Evolutionary conservation across 345 rosid species (phyloP), one percentile per base, ranked within the genome.

Genomic region (Hirschfeldia incana): DNA sequence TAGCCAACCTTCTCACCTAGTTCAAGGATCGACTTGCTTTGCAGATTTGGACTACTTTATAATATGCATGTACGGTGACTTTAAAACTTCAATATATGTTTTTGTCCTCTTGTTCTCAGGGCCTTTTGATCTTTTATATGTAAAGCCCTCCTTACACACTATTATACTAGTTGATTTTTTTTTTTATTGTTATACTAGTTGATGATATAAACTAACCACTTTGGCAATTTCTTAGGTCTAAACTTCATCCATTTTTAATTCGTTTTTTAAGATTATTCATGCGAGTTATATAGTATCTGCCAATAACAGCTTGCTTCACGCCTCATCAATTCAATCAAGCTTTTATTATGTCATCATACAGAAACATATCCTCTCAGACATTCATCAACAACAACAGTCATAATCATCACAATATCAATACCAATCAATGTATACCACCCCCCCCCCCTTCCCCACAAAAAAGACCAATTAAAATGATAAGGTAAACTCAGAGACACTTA

Each of bases 1-100:
- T 84, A 94, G 86, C 27, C 97, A 89, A 79, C 93, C 94, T 28
- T 86, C 97, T 69, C 87, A 91, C 70, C 78, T 91, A 63, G 80
- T 83, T 64, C 90, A 88, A 84, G 94, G 93, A 75, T 75, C 90
- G 60, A 74, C 89, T 67, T 92, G 94, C 83, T 90, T 92, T 84
- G 85, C 88, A 32, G 97, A 92, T 82, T 70, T 92, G 85, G 97
- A 89, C 81, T 85, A 79, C 80, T 89, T 21, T 21, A 21, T 21
- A 21, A 21, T 21, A 21, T 21, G 21, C 21, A 21, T 21, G 21
- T 21, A 21, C 21, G 21, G 21, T 36, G 51, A 44, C 51, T 44
- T 44, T 3, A n/a, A 44, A 44, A 44, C 51, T 44, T 44, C 15
- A 42, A 3, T 42, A 3, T 42, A 42, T 42, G 51, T 42, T 42